Evolutionary conservation across 768 basidiomycete species (phyloP), one percentile per base, ranked within the genome.

Genomic region (Psilocybe subaeruginosa): DNA sequence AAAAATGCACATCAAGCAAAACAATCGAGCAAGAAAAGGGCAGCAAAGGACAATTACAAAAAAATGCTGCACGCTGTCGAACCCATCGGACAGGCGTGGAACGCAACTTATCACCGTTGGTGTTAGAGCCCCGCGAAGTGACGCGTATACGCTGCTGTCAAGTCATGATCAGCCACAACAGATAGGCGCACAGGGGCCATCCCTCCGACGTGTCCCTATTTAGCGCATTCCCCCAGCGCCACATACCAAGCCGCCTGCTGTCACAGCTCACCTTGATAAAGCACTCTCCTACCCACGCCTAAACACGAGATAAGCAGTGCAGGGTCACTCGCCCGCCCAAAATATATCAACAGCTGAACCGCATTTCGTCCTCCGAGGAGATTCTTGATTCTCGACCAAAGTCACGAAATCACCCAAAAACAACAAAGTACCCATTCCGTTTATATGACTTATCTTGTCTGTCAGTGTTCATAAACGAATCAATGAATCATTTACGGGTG

Each of bases 51-150:
- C n/a, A n/a, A n/a, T 4, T 23, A 23, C 23, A 23, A 58, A 47
- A 58, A 58, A 58, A 35, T 49, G 56, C n/a, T 45, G 56, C 56
- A 58, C 56, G 56, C 47, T 58, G 56, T 58, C 56, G 17, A 43
- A 16, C 41, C 5, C 41, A 11, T 43, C 41, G 41, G 23, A 43
- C 41, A 43, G 41, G 56, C 56, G 56, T 58, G 56, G 56, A 58
- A 58, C 46, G 19, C 30, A 43, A 43, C 41, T 43, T 49, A 58
- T 58, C 56, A 58, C 14, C 27, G 41, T 31, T 23, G 39, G 54
- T 35, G 14, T 39, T 39, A 8, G 37, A 39, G 14, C 37, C 37
- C 37, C 37, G 37, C 37, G 37, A 39, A 14, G 37, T 39, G 37
- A 39, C 37, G 37, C 37, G 37, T 39, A 39, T 39, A 14, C 37